These are phyloP conservation scores for Quercus berberidifolia DNA, from an alignment of 306 rosid genomes.

Conservation along the genomic window DNA sequence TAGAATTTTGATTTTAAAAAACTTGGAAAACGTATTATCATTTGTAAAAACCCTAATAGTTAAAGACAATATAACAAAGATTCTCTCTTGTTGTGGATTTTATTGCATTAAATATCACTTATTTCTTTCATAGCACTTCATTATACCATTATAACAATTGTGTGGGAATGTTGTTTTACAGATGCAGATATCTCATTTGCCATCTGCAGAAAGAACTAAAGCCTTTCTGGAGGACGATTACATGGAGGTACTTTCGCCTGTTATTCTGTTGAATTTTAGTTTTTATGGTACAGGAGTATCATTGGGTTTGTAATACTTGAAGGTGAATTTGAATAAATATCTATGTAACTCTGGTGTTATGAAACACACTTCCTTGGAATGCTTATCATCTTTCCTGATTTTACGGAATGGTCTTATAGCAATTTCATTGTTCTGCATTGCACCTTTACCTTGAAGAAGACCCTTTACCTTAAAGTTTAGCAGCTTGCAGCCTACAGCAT, in stretches of 20 bases:
- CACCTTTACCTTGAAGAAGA: too few species aligned
- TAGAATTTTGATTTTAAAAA: too few species aligned
- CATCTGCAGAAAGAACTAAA: background rate
- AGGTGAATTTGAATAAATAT: conserved; percentile 17
- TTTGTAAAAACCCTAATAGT: too few species aligned
- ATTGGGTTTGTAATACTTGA: background rate
- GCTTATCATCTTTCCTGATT: background rate
- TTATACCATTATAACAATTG: background rate
- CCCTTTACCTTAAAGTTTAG: too few species aligned
- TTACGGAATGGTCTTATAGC: background rate
- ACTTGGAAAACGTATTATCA: too few species aligned
- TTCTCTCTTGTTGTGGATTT: too few species aligned
- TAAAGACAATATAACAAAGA: too few species aligned
- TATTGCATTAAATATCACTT: too few species aligned
- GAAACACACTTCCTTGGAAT: background rate
- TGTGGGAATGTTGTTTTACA: background rate
- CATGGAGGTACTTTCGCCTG: background rate
- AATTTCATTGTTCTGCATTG: too few species aligned
- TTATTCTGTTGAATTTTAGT: background rate
- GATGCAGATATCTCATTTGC: conserved; percentile 1
- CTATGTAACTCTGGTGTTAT: conserved; percentile 9
- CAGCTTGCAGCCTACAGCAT: too few species aligned
- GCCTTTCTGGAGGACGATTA: background rate
- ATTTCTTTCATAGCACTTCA: too few species aligned
- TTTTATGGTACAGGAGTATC: background rate